Percentiles rank a stretch among this genome's conserved stretches.
These are phyloP conservation scores for Brassica cretica DNA, from an alignment of 345 rosid species.

Conservation along the genomic window DNA sequence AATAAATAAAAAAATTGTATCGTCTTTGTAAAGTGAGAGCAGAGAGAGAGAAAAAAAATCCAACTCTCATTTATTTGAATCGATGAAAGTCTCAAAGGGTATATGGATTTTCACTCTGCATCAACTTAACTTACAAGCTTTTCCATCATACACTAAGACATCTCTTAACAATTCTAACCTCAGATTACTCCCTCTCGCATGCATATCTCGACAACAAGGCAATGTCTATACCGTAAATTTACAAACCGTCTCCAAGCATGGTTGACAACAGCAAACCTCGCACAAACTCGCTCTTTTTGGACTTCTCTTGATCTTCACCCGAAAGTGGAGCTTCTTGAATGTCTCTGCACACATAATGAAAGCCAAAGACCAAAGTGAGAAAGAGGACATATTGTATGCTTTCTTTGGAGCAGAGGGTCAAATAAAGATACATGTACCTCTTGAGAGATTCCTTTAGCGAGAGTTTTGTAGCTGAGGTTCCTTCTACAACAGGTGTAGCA, in stretches of 20 bases:
- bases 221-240: no score
- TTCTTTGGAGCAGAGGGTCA: background rate
- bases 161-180: conserved; percentile 13
- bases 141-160: conserved; percentile 27
- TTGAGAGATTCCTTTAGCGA: conserved; percentile 42
- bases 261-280: conserved; percentile 62
- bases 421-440: conserved; percentile 42
- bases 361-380: conserved; percentile 14
- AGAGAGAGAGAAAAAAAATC: background rate
- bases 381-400: background rate
- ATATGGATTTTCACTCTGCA: conserved; percentile 28
- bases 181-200: background rate
- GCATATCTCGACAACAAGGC: background rate
- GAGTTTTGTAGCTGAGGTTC: conserved; percentile 11
- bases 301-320: conserved; percentile 58
- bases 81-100: background rate
- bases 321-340: conserved; percentile 43
- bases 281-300: conserved; percentile 57
- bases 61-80: conserved; percentile 4
- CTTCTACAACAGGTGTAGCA: conserved; percentile 19
- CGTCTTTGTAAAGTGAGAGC: background rate
- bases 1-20: no score
- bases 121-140: conserved; percentile 13
- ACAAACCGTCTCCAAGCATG: conserved; percentile 41
- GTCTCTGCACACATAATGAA: conserved; percentile 42